Conservation (phyloP, 805 yeast genomes). For the Candida insectorum region DNA sequence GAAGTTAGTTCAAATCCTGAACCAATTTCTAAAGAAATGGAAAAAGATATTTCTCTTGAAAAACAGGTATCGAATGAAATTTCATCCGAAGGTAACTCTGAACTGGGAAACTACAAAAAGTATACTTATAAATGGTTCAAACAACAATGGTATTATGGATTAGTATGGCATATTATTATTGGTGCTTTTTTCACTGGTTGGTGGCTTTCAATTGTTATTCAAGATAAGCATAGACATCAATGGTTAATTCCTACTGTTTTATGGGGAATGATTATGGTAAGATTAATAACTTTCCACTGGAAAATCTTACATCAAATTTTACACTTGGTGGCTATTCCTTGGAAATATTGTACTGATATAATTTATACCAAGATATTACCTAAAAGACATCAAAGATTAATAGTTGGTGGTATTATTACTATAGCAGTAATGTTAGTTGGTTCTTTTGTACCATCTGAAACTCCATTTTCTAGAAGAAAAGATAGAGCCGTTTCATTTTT, state of each 20-base stretch:
- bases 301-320: constrained; percentile 22
- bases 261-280: constrained; percentile 48
- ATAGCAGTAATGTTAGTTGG: constrained; percentile 50
- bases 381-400: constrained; percentile 33
- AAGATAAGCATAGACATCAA: constrained; percentile 43
- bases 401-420: constrained; percentile 44
- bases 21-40: background rate
- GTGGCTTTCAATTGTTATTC: constrained; percentile 56
- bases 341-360: constrained; percentile 32
- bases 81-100: constrained; percentile 5
- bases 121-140: constrained; percentile 6
- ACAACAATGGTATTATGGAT: constrained; percentile 9
- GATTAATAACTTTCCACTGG: constrained; percentile 50
- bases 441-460: constrained; percentile 49
- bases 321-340: constrained; percentile 15
- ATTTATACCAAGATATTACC: constrained; percentile 41
- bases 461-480: constrained; percentile 41
- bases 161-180: constrained; percentile 18
- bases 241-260: constrained; percentile 60
- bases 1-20: constrained; percentile 3
- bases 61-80: constrained; percentile 4
- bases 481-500: constrained; percentile 60
- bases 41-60: too few species aligned
- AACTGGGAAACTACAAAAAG: constrained; percentile 6
- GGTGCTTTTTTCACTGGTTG: constrained; percentile 47